phyloP scores from a whole-genome alignment of 257 asterid genomes.

The Knoxia roxburghii region DNA sequence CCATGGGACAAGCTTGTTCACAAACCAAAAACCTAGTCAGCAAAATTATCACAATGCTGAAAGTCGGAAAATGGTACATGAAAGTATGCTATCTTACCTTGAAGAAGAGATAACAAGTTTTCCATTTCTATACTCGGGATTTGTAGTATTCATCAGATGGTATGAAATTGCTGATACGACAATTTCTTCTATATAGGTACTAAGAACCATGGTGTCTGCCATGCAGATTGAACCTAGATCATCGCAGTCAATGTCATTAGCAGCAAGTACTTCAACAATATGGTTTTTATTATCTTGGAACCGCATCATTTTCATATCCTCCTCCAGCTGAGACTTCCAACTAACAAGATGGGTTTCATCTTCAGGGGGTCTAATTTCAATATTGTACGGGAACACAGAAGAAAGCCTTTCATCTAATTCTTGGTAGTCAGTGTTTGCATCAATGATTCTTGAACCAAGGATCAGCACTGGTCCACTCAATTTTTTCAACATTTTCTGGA shows the following conservation, averaged over 20 bases:
- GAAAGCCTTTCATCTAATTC: conserved; percentile 59
- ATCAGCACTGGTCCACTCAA: conserved; percentile 65
- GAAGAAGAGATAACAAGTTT: conserved; percentile 73
- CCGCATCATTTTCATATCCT: conserved; percentile 81
- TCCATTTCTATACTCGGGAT: conserved; percentile 74
- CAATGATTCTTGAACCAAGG: conserved; percentile 70
- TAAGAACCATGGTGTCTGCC: conserved; percentile 61
- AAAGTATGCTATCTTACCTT: conserved; percentile 35
- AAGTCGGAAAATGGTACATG: neutral
- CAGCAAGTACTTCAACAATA: conserved; percentile 74
- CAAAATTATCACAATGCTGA: neutral
- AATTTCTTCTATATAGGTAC: conserved; percentile 78
- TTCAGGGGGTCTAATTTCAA: conserved; percentile 79
- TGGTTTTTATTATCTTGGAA: conserved; percentile 71
- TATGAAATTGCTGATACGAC: conserved; percentile 82
- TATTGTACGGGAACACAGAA: conserved; percentile 67
- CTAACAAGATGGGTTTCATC: conserved; percentile 64
- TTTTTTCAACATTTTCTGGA: conserved; percentile 77
- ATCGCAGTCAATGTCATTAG: conserved; percentile 78
- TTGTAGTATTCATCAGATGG: conserved; percentile 66
- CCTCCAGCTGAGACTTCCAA: conserved; percentile 84
- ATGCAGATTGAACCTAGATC: conserved; percentile 71
- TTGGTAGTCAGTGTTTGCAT: conserved; percentile 41
- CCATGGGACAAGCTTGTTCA: conserved; percentile 67
- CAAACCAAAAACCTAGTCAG: conserved; percentile 24